These are phyloP conservation scores for Euphorbia celastroides DNA, from an alignment of 441 rosid genomes.

Conservation along the genomic window DNA sequence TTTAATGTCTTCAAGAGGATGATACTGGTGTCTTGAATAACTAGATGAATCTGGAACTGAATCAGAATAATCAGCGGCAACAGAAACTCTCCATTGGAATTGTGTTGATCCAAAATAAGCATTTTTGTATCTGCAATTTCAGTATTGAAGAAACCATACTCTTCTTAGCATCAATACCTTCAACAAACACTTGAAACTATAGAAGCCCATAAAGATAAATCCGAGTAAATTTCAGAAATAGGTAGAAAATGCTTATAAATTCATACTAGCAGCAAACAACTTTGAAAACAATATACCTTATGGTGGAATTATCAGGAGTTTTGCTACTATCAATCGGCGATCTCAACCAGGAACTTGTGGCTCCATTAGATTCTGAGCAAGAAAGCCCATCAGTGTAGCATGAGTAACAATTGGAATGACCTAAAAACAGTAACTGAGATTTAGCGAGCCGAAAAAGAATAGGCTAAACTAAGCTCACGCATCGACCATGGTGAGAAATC, in stretches of 20 bases:
- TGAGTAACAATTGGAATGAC: conserved; percentile 49
- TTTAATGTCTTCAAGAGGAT: conserved; percentile 86
- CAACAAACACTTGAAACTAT: background rate
- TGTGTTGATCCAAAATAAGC: conserved; percentile 45
- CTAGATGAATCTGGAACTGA: conserved; percentile 83
- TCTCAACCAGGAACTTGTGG: conserved; percentile 35
- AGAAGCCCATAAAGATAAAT: no score
- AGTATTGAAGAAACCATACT: conserved; percentile 13
- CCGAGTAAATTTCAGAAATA: no score
- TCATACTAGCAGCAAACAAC: background rate
- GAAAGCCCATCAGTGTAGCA: conserved; percentile 46
- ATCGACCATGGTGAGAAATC: background rate
- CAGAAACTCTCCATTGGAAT: conserved; percentile 64
- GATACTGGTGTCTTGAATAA: conserved; percentile 45
- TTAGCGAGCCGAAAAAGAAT: conserved; percentile 2
- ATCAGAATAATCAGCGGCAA: conserved; percentile 93
- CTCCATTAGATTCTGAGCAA: conserved; percentile 49
- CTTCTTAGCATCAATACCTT: no score
- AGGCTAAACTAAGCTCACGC: background rate
- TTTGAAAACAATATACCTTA: conserved; percentile 33
- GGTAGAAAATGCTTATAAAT: conserved; percentile 9
- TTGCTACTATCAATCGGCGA: conserved; percentile 43
- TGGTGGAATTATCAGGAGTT: conserved; percentile 37
- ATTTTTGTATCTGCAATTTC: conserved; percentile 47
- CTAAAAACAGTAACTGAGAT: conserved; percentile 27